Conservation (phyloP, 1,284 basidiomycete species). For the Tilletia horrida region DNA sequence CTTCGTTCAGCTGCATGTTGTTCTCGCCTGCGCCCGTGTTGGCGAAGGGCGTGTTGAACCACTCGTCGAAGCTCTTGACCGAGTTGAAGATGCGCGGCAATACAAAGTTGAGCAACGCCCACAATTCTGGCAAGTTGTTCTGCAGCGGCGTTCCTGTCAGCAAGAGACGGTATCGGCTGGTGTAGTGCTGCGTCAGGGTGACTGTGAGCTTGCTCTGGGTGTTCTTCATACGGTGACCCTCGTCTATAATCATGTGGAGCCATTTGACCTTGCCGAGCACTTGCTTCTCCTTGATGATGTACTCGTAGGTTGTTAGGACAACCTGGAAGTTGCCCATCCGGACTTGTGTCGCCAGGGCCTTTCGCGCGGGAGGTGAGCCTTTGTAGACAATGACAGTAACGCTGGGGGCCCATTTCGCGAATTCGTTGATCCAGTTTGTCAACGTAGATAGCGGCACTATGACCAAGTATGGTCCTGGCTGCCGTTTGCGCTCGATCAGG, state of each 20-base stretch:
- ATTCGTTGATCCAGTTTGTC: slow-evolving; percentile 55
- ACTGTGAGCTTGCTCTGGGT: slow-evolving; percentile 90
- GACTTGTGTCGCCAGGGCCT: slow-evolving; percentile 44
- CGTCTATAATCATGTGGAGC: slow-evolving; percentile 56
- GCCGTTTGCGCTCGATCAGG: slow-evolving; percentile 54
- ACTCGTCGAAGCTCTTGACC: slow-evolving; percentile 98
- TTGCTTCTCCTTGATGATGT: slow-evolving; percentile 56
- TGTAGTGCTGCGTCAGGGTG: slow-evolving; percentile 89
- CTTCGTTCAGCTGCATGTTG: slow-evolving; percentile 94
- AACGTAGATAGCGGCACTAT: slow-evolving; percentile 55
- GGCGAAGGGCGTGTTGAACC: slow-evolving; percentile 99
- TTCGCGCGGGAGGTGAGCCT: slow-evolving; percentile 51
- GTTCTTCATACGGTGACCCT: slow-evolving; percentile 98
- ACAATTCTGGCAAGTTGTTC: slow-evolving; percentile 97
- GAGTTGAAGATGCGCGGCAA: slow-evolving; percentile 99
- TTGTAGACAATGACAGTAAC: slow-evolving; percentile 53
- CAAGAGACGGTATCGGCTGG: slow-evolving; percentile 88
- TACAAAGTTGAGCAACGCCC: slow-evolving; percentile 97
- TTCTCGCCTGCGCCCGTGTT: slow-evolving; percentile 84
- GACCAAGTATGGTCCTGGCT: slow-evolving; percentile 53
- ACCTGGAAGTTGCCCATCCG: slow-evolving; percentile 52
- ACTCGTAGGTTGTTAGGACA: slow-evolving; percentile 54
- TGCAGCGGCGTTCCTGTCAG: slow-evolving; percentile 96
- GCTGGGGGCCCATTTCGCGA: slow-evolving; percentile 53
- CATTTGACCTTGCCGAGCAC: slow-evolving; percentile 55